Evolutionary conservation across 257 asterid genomes (phyloP), one percentile per base, ranked within the genome.

Genomic region (Verbena officinalis): DNA sequence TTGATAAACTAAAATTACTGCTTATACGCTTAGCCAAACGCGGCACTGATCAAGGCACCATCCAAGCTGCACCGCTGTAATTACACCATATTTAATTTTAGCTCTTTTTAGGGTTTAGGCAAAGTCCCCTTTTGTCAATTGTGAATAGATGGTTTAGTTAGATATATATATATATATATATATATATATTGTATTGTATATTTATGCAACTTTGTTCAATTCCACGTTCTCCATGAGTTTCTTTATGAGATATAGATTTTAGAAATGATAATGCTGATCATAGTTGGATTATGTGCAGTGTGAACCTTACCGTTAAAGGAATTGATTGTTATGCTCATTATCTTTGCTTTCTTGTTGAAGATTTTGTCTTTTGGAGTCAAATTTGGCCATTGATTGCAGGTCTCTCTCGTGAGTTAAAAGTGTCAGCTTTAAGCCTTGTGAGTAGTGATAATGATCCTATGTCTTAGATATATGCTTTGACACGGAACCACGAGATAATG

Each of bases 61-160:
- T 74, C 55, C 83, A 69, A 70, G 70, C 84, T 4, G 72, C 72
- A 7, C 73, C 79, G 1, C 46, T 68, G 65, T 86, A 71, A 68
- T 43, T 55, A 55, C 60, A 9, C n/a, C 4, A n/a, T 24, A 48
- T 33, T 27, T 14, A 0, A 4, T 9, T 60, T 43, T 39, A 1
- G 13, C 40, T 36, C 48, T 21, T 58, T 16, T 53, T 73, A 15
- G 57, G 45, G 51, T 68, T 54, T 42, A 14, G 59, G 9, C 15
- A 10, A n/a, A 13, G 17, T 48, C 39, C 20, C 19, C 49, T 20
- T 36, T 15, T 20, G 59, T 46, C 38, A 71, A 52, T 9, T 75
- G 84, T 78, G 65, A 78, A 64, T 78, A 59, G 44, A 16, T 38
- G 34, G 30, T 3, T 63, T 49, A 4, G 46, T 46, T 62, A 44